Evolutionary conservation across 2,329 filamentous ascomycete species (phyloP).

Genomic region (Pyrenochaeta sp.): DNA sequence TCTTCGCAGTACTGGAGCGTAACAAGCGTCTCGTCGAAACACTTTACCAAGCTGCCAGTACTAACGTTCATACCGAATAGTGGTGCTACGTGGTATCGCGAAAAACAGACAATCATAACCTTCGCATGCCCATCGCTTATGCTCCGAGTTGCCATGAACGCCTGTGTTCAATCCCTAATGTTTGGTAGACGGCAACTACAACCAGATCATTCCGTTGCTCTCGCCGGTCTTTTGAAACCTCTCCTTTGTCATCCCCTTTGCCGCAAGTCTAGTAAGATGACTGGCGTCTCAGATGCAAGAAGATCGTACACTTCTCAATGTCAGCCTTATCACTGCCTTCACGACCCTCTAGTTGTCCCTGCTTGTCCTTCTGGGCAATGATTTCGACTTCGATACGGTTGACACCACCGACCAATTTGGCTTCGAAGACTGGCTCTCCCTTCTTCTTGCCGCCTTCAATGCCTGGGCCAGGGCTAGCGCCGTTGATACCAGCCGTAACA

Average conservation of each 20-base stretch:
- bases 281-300: conserved; percentile 69
- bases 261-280: conserved; percentile 23
- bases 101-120: too few relatives aligned
- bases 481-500: conserved; percentile 45
- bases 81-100: too few relatives aligned
- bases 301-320: conserved; percentile 79
- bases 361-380: conserved; percentile 71
- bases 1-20: too few relatives aligned
- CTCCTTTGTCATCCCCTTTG: not conserved
- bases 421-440: conserved; percentile 76
- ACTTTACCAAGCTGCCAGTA: too few relatives aligned
- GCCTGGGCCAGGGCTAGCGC: conserved; percentile 24
- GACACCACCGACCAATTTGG: conserved; percentile 72
- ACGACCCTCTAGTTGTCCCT: conserved; percentile 29
- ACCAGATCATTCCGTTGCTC: too few relatives aligned
- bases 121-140: too few relatives aligned
- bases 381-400: conserved; percentile 82
- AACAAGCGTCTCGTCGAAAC: too few relatives aligned
- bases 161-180: too few relatives aligned
- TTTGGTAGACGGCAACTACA: too few relatives aligned
- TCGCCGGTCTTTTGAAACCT: not conserved
- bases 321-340: conserved; percentile 65
- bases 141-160: too few relatives aligned
- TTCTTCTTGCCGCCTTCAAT: conserved; percentile 51
- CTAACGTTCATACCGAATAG: too few relatives aligned